These are phyloP conservation scores for Petunia hybrid DNA, from an alignment of 305 asterid species.

Conservation along the genomic window DNA sequence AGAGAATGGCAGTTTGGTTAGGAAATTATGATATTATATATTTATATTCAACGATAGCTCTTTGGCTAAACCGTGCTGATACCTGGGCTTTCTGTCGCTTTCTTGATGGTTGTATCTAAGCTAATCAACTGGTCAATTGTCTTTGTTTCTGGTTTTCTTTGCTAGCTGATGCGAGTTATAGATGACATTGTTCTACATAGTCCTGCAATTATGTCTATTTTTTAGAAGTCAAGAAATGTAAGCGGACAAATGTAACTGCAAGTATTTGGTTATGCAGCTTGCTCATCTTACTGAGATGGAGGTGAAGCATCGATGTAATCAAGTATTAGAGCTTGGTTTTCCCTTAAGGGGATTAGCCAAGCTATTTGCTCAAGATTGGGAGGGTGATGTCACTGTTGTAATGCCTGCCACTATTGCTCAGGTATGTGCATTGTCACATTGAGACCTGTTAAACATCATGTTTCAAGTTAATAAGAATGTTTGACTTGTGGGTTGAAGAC, in stretches of 20 bases:
- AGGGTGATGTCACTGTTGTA: conserved; percentile 81
- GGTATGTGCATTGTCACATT: conserved; percentile 57
- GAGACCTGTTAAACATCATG: neutral
- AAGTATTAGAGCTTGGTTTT: conserved; percentile 76
- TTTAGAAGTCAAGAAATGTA: neutral
- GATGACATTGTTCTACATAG: neutral
- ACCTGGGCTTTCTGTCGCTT: too few relatives aligned
- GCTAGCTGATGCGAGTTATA: neutral
- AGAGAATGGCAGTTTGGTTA: too few relatives aligned
- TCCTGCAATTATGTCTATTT: neutral
- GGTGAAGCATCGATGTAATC: conserved; percentile 83
- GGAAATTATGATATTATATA: neutral
- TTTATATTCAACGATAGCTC: too few relatives aligned
- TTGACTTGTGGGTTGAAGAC: too few relatives aligned
- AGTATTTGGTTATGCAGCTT: conserved; percentile 51
- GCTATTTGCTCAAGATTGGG: conserved; percentile 89
- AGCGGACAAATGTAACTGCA: neutral
- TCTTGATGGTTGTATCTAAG: too few relatives aligned
- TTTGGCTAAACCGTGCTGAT: too few relatives aligned
- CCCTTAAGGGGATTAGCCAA: conserved; percentile 74
- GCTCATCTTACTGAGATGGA: conserved; percentile 83
- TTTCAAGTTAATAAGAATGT: neutral
- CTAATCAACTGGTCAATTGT: neutral
- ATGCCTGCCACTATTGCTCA: conserved; percentile 87
- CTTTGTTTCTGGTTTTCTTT: neutral